A percentile compares a stretch with the other conserved stretches of the same genome.
These are phyloP conservation scores for Phytophthora ohioensis DNA, from an alignment of 352 stramenopile genomes.

Conservation along the genomic window DNA sequence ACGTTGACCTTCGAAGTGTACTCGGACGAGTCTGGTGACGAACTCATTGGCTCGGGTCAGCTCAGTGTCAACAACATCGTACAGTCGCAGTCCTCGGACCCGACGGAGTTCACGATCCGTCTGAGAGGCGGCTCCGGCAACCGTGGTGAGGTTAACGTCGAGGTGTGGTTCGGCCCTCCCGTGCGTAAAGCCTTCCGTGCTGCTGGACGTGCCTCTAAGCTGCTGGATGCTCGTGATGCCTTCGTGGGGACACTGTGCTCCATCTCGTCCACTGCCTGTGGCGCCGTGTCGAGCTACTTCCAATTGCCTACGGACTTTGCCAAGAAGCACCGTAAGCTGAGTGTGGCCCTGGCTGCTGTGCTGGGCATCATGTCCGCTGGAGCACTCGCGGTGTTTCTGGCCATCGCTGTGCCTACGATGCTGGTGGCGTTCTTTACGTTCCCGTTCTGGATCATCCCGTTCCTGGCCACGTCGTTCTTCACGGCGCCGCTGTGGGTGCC, in stretches of 20 bases:
- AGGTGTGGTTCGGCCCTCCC: constrained; percentile 82
- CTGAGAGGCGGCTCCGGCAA: constrained; percentile 55
- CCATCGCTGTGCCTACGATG: constrained; percentile 75
- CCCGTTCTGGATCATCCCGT: constrained; percentile 87
- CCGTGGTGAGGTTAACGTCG: constrained; percentile 66
- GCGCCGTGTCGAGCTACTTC: constrained; percentile 53
- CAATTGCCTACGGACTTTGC: constrained; percentile 67
- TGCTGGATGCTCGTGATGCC: constrained; percentile 79
- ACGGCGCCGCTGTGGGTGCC: constrained; percentile 84
- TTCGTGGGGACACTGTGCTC: constrained; percentile 65
- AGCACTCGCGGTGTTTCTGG: constrained; percentile 63
- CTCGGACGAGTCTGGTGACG: constrained; percentile 73
- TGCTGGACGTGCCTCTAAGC: constrained; percentile 68
- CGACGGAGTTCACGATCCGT: constrained; percentile 52
- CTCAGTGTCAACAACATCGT: constrained; percentile 55
- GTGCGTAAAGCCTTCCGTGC: constrained; percentile 84
- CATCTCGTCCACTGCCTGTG: constrained; percentile 42
- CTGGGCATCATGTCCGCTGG: constrained; percentile 63
- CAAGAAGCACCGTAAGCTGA: constrained; percentile 83
- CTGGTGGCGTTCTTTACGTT: constrained; percentile 81
- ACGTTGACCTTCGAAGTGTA: constrained; percentile 76
- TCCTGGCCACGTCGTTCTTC: constrained; percentile 80
- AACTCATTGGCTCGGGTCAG: constrained; percentile 79
- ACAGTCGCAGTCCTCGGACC: constrained; percentile 45
- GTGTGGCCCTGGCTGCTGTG: constrained; percentile 62